phyloP scores from a whole-genome alignment of 2,329 filamentous ascomycete species.

The Pseudocercospora fuligena region DNA sequence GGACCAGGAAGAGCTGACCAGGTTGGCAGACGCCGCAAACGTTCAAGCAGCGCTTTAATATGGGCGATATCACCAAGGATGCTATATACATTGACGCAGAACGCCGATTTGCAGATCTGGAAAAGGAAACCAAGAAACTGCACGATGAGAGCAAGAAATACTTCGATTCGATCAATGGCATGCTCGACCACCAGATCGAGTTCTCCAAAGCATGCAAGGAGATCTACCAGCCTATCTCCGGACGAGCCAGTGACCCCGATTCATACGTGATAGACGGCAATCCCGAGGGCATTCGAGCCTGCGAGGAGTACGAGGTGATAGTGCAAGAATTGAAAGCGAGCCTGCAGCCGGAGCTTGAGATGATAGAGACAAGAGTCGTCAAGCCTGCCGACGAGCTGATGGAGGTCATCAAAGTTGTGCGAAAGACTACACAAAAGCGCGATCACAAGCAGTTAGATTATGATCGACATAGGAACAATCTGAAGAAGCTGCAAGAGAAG shows the following conservation, averaged over 20 bases:
- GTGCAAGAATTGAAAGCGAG: conserved; percentile 89
- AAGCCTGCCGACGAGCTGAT: conserved; percentile 90
- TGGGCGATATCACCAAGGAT: conserved; percentile 95
- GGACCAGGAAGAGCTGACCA: conserved; percentile 26
- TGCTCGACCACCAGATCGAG: conserved; percentile 96
- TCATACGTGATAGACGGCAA: conserved; percentile 83
- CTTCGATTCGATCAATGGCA: conserved; percentile 96
- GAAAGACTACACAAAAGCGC: conserved; percentile 85
- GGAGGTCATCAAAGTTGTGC: conserved; percentile 93
- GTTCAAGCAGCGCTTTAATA: conserved; percentile 89
- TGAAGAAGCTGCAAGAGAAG: conserved; percentile 97
- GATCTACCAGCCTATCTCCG: conserved; percentile 97
- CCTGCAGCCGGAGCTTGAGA: conserved; percentile 88
- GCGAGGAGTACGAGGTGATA: conserved; percentile 92
- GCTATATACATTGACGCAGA: conserved; percentile 93
- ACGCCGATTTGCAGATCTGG: conserved; percentile 84
- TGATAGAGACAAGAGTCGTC: conserved; percentile 93
- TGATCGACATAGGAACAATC: conserved; percentile 77
- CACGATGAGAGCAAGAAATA: conserved; percentile 98
- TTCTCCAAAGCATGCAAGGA: conserved; percentile 96
- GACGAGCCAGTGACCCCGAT: conserved; percentile 90
- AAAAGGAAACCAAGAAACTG: conserved; percentile 93
- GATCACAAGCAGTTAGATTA: conserved; percentile 98
- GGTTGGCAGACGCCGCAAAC: conserved; percentile 76
- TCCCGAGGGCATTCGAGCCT: conserved; percentile 88